Percentiles rank a stretch among this genome's conserved stretches.
These are phyloP conservation scores for Fraxinus floribunda DNA, from an alignment of 305 asterid genomes.

Conservation along the genomic window DNA sequence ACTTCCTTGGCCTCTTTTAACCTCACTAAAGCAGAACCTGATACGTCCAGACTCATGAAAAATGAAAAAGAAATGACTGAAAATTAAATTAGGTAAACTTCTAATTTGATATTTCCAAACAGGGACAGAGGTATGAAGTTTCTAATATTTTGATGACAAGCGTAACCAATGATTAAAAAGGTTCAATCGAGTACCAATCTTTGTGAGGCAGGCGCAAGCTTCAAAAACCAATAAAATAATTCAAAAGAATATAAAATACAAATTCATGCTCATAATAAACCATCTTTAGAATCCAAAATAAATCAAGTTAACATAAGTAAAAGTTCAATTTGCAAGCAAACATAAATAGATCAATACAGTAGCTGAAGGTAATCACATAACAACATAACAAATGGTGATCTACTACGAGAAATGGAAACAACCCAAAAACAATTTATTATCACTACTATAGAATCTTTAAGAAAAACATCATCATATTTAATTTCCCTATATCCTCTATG, in stretches of 20 bases:
- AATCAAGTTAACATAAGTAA: background rate
- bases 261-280: background rate
- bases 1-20: background rate
- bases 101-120: background rate
- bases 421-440: background rate
- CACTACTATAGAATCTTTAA: background rate
- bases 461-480: background rate
- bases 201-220: background rate
- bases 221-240: background rate
- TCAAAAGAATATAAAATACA: background rate
- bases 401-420: background rate
- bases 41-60: background rate
- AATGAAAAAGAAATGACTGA: background rate
- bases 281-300: background rate
- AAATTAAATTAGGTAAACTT: background rate
- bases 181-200: background rate
- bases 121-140: background rate
- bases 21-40: background rate
- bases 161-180: background rate
- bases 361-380: background rate
- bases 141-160: background rate
- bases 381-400: background rate
- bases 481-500: background rate
- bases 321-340: background rate
- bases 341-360: background rate